Evolutionary conservation across 257 asterid genomes (phyloP).

Genomic region (Solanum pimpinellifolium): DNA sequence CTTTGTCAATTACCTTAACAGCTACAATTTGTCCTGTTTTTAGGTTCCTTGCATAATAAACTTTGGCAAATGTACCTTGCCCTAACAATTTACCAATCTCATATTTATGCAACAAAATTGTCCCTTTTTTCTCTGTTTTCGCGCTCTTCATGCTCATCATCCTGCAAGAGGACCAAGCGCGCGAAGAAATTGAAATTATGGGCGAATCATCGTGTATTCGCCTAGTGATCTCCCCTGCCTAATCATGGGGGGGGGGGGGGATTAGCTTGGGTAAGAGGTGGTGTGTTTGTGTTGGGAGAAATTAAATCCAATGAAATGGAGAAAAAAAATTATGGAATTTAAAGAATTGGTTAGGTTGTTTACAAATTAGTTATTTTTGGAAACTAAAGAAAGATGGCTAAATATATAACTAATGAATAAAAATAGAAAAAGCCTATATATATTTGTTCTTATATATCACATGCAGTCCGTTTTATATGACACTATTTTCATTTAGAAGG

Average conservation of each 20-base stretch:
- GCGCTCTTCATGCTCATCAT: neutral
- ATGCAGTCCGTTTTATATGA: neutral
- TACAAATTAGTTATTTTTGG: neutral
- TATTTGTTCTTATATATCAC: neutral
- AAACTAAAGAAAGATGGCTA: neutral
- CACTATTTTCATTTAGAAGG: neutral
- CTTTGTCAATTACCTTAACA: conserved; percentile 5
- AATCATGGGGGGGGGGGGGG: neutral
- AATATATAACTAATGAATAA: neutral
- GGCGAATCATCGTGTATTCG: neutral
- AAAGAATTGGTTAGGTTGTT: neutral
- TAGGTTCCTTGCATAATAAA: neutral
- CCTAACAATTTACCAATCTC: neutral
- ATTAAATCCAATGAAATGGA: neutral
- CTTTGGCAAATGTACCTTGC: conserved; percentile 7
- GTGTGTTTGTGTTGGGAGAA: neutral
- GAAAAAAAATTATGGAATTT: neutral
- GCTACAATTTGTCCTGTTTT: conserved; percentile 1
- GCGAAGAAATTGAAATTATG: neutral
- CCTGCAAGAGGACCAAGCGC: neutral
- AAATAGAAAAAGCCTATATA: neutral
- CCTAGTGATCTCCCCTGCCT: no score
- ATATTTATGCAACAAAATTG: conserved; percentile 1
- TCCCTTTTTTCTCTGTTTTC: neutral
- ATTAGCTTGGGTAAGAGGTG: neutral